These are phyloP conservation scores for Aspergillus amoenus DNA, from an alignment of 2,329 filamentous ascomycete genomes.

Conservation along the genomic window DNA sequence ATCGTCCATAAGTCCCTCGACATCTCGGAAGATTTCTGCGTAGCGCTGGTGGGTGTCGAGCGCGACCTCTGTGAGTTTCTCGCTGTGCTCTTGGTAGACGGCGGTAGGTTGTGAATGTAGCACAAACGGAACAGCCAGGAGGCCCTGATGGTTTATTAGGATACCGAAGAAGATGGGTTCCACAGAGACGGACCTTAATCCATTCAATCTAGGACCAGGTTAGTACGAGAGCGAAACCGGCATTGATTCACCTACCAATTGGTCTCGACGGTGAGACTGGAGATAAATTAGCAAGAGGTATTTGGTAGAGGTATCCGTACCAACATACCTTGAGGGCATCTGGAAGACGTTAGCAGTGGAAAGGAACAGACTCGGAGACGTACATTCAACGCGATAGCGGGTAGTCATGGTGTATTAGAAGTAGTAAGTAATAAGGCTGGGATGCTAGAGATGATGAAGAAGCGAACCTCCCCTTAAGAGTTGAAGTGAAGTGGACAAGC, in stretches of 20 bases:
- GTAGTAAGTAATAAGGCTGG: no score
- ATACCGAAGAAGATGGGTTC: background rate
- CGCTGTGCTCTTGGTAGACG: constrained; percentile 69
- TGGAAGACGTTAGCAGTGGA: constrained; percentile 30
- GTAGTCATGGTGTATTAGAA: constrained; percentile 42
- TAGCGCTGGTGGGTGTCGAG: constrained; percentile 82
- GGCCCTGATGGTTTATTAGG: constrained; percentile 46
- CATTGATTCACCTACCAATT: constrained; percentile 61
- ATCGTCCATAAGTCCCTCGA: constrained; percentile 87
- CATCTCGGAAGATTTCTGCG: constrained; percentile 90
- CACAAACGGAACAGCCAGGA: constrained; percentile 93
- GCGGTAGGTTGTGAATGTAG: constrained; percentile 93
- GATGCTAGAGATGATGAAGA: background rate
- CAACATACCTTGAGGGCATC: constrained; percentile 63
- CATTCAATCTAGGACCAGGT: constrained; percentile 65
- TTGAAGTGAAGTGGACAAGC: background rate
- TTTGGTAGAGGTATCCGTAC: background rate
- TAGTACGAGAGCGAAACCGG: constrained; percentile 13
- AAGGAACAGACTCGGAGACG: constrained; percentile 32
- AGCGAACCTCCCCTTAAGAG: background rate
- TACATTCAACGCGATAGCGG: constrained; percentile 67
- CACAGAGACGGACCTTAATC: constrained; percentile 67
- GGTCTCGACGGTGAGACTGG: constrained; percentile 84
- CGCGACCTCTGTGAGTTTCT: constrained; percentile 68
- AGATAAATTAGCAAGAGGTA: background rate